Percentiles rank a stretch among this genome's conserved stretches.
Evolutionary conservation across 139 green algal genomes (phyloP).

Genomic region (Tetraselmis striata): DNA sequence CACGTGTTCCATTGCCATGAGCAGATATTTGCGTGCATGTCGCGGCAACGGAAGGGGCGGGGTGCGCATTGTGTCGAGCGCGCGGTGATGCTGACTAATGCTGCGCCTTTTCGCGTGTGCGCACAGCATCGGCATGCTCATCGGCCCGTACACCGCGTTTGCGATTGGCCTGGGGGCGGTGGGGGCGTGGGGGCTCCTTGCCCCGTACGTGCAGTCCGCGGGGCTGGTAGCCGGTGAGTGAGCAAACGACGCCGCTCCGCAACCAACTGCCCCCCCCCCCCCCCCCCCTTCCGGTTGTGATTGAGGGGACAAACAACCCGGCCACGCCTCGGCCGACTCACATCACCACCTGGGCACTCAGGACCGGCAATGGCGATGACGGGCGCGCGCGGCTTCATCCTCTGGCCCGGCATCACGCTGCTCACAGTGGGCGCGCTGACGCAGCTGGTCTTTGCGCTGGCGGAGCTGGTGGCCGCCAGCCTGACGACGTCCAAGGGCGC

Average conservation of each 20-base stretch:
- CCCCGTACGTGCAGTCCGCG: background rate
- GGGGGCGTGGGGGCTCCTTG: constrained; percentile 14
- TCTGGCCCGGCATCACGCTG: constrained; percentile 13
- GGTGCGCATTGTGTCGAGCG: too few species aligned
- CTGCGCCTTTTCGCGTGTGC: too few species aligned
- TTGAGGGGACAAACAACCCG: background rate
- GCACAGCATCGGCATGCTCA: background rate
- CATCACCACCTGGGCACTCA: too few species aligned
- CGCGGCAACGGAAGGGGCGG: too few species aligned
- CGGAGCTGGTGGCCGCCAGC: background rate
- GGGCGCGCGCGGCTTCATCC: constrained; percentile 13
- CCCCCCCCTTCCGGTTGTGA: too few species aligned
- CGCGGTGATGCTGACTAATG: too few species aligned
- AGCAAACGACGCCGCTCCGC: background rate
- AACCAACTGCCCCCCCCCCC: background rate
- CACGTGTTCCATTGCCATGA: too few species aligned
- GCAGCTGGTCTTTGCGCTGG: constrained; percentile 5
- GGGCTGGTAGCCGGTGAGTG: background rate
- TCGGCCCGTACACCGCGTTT: background rate
- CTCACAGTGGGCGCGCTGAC: constrained; percentile 10
- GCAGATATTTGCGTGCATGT: too few species aligned
- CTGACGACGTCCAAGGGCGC: background rate
- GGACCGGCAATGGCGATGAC: background rate
- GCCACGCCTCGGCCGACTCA: too few species aligned
- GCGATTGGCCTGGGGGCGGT: constrained; percentile 5